These are phyloP conservation scores for Pichia sp. DNA, from an alignment of 1,139 yeast species.

Conservation along the genomic window DNA sequence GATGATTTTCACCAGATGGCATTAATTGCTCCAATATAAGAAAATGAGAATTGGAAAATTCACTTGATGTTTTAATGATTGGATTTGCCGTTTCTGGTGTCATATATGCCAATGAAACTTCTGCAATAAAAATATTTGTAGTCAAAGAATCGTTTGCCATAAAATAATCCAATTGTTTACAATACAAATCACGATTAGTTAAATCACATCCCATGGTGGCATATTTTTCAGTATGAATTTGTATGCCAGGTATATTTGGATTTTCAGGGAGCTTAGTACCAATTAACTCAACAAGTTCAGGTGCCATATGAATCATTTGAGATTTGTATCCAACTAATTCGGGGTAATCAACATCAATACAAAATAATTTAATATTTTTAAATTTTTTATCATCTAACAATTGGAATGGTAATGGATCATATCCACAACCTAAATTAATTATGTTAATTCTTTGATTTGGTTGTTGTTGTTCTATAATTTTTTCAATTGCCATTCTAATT, in stretches of 20 bases:
- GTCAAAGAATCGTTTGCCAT: slow-evolving; percentile 28
- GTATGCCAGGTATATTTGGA: slow-evolving; percentile 26
- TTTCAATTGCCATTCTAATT: slow-evolving; percentile 46
- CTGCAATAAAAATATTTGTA: slow-evolving; percentile 63
- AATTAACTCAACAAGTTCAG: slow-evolving; percentile 45
- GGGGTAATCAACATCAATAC: slow-evolving; percentile 72
- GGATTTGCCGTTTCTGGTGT: slow-evolving; percentile 60
- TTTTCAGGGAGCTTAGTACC: slow-evolving; percentile 14
- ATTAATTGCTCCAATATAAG: slow-evolving; percentile 65
- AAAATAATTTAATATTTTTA: slow-evolving; percentile 34
- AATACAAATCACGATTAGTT: slow-evolving; percentile 42
- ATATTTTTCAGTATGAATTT: slow-evolving; percentile 43
- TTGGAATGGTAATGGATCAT: slow-evolving; percentile 72
- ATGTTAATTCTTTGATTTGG: slow-evolving; percentile 31
- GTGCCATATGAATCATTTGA: slow-evolving; percentile 42
- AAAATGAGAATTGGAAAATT: slow-evolving; percentile 50
- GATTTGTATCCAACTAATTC: slow-evolving; percentile 54
- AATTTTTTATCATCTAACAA: slow-evolving; percentile 35
- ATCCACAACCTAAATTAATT: slow-evolving; percentile 78
- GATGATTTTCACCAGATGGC: slow-evolving; percentile 56
- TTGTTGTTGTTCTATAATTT: slow-evolving; percentile 32
- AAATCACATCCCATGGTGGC: slow-evolving; percentile 68
- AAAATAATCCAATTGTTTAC: slow-evolving; percentile 32
- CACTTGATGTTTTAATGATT: slow-evolving; percentile 47
- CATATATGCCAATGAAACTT: slow-evolving; percentile 81